Conservation (phyloP, 1,139 yeast genomes). For the Candida dubliniensis region DNA sequence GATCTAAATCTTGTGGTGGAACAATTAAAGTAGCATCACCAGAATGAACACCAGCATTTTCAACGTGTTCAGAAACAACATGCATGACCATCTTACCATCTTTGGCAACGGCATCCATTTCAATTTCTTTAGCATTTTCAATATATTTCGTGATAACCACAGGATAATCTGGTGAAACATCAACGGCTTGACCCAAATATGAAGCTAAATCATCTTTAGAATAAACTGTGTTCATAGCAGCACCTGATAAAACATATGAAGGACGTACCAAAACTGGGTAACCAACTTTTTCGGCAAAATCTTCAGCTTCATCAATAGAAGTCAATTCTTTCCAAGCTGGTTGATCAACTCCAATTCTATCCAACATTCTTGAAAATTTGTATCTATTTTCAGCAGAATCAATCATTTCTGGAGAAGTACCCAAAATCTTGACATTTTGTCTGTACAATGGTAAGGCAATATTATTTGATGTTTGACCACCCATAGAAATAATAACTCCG, state of each 20-base stretch:
- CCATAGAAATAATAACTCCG: constrained; percentile 95
- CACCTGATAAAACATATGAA: constrained; percentile 95
- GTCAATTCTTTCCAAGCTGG: constrained; percentile 97
- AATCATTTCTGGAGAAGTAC: constrained; percentile 92
- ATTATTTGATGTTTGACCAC: constrained; percentile 97
- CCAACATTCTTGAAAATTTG: constrained; percentile 92
- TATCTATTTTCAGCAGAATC: constrained; percentile 98
- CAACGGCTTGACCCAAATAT: constrained; percentile 82
- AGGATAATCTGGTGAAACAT: constrained; percentile 93
- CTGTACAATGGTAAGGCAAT: constrained; percentile 85
- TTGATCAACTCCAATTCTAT: constrained; percentile 88
- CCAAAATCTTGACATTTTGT: constrained; percentile 83
- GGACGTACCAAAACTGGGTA: constrained; percentile 98
- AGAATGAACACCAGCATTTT: constrained; percentile 97
- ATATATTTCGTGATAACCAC: constrained; percentile 96
- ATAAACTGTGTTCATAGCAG: constrained; percentile 95
- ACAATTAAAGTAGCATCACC: constrained; percentile 96
- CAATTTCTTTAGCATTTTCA: constrained; percentile 94
- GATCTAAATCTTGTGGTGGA: constrained; percentile 80
- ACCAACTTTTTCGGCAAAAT: constrained; percentile 81
- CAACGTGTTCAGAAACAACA: constrained; percentile 97
- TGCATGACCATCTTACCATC: constrained; percentile 88
- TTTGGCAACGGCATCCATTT: constrained; percentile 93
- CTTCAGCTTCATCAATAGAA: constrained; percentile 79
- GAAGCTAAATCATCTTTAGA: constrained; percentile 74